phyloP scores from a whole-genome alignment of 768 basidiomycete genomes.

The Xanthoconium stramineum region DNA sequence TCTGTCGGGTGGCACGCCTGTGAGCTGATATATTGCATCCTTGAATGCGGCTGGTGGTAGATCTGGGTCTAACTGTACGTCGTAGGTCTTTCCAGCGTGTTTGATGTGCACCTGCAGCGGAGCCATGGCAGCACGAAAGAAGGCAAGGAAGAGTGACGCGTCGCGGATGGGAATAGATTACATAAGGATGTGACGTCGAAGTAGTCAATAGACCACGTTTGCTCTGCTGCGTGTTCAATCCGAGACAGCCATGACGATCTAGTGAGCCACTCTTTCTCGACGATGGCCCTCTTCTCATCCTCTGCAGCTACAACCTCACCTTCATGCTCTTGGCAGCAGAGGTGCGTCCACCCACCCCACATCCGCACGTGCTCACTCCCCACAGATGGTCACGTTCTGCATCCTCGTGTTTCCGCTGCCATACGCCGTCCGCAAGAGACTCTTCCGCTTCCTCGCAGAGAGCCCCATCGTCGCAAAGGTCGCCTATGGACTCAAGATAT shows the following conservation, averaged over 20 bases:
- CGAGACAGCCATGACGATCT: constrained; percentile 43
- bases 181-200: constrained; percentile 23
- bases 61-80: constrained; percentile 70
- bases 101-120: constrained; percentile 80
- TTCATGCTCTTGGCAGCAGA: constrained; percentile 79
- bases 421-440: constrained; percentile 59
- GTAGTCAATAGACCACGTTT: constrained; percentile 10
- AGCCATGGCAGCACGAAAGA: constrained; percentile 44
- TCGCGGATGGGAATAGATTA: constrained; percentile 31
- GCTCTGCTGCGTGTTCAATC: neutral
- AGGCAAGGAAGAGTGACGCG: constrained; percentile 15
- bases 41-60: constrained; percentile 74
- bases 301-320: constrained; percentile 67
- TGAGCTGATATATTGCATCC: constrained; percentile 72
- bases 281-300: neutral
- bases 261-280: constrained; percentile 28
- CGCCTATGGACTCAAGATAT: constrained; percentile 89
- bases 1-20: constrained; percentile 84
- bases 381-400: constrained; percentile 79
- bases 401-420: constrained; percentile 84
- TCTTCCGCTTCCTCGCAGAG: constrained; percentile 72
- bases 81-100: constrained; percentile 79
- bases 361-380: neutral
- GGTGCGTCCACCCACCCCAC: constrained; percentile 29
- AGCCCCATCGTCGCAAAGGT: constrained; percentile 75